Evolutionary conservation across 352 stramenopile genomes (phyloP).

Genomic region (Phytophthora multivora): DNA sequence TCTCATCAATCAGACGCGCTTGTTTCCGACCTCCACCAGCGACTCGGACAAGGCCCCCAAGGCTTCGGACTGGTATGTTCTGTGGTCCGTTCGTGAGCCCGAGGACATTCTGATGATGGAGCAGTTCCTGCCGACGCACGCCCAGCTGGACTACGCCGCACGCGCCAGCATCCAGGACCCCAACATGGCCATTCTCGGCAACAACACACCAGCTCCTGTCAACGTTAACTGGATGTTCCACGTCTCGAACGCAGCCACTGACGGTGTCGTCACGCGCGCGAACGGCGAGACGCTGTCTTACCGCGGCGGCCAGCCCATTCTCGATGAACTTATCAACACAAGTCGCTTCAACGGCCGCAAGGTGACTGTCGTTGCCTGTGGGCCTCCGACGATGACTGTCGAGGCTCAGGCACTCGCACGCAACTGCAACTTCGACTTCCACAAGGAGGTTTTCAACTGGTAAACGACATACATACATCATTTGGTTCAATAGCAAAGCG

Average conservation of each 20-base stretch:
- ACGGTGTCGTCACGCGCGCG: conserved; percentile 48
- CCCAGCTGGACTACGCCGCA: conserved; percentile 44
- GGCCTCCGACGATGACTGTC: conserved; percentile 71
- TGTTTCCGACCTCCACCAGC: conserved; percentile 28
- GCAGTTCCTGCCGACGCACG: conserved; percentile 61
- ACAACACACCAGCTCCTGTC: conserved; percentile 22
- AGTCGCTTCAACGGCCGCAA: conserved; percentile 61
- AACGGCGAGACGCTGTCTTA: conserved; percentile 68
- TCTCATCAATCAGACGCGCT: conserved; percentile 69
- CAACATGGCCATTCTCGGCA: conserved; percentile 40
- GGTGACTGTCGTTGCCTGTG: conserved; percentile 77
- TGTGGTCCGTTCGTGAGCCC: conserved; percentile 67
- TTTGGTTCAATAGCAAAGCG: conserved; percentile 20
- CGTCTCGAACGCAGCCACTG: conserved; percentile 53
- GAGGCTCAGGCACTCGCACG: conserved; percentile 71
- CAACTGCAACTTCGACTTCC: conserved; percentile 75
- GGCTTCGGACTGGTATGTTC: conserved; percentile 50
- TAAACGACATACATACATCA: conserved; percentile 34
- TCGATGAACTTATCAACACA: conserved; percentile 76
- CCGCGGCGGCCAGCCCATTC: conserved; percentile 52
- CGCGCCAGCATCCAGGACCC: conserved; percentile 49
- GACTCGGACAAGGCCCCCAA: conserved; percentile 32
- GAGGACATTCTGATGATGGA: conserved; percentile 80
- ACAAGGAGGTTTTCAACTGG: conserved; percentile 87
- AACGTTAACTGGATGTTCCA: conserved; percentile 69